These are phyloP conservation scores for Moesziomyces parantarcticus DNA, from an alignment of 1,284 basidiomycete species.

Conservation along the genomic window DNA sequence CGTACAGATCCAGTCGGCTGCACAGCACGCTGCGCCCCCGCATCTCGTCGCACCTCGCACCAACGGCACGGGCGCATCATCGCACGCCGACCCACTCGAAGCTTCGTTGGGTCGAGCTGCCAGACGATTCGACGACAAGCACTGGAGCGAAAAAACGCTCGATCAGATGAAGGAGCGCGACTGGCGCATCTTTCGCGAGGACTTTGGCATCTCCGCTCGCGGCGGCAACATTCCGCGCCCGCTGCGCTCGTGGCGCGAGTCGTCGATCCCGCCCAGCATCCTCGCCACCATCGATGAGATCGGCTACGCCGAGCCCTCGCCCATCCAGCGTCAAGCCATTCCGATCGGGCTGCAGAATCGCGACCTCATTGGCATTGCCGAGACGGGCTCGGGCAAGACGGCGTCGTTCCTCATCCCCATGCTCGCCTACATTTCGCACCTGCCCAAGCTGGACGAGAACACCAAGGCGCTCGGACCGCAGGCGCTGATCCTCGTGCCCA, in stretches of 20 bases:
- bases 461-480: constrained; percentile 93
- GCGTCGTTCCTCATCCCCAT: constrained; percentile 99
- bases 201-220: constrained; percentile 93
- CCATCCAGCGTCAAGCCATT: constrained; percentile 97
- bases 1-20: constrained; percentile 14
- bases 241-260: constrained; percentile 90
- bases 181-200: constrained; percentile 98
- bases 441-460: constrained; percentile 87
- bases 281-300: constrained; percentile 86
- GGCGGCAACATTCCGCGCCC: constrained; percentile 91
- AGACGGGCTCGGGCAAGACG: constrained; percentile 95
- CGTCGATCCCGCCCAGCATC: constrained; percentile 80
- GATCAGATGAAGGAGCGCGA: constrained; percentile 96
- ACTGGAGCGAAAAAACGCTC: constrained; percentile 96
- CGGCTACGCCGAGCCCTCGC: constrained; percentile 95
- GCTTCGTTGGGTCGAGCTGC: neutral
- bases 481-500: constrained; percentile 91
- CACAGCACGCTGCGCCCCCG: neutral
- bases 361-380: constrained; percentile 97
- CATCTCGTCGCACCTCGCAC: neutral
- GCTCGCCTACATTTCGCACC: constrained; percentile 88
- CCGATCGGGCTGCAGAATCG: constrained; percentile 95
- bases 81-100: constrained; percentile 21
- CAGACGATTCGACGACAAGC: constrained; percentile 75
- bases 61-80: neutral